phyloP scores from a whole-genome alignment of 441 rosid genomes.

The California macrophylla region DNA sequence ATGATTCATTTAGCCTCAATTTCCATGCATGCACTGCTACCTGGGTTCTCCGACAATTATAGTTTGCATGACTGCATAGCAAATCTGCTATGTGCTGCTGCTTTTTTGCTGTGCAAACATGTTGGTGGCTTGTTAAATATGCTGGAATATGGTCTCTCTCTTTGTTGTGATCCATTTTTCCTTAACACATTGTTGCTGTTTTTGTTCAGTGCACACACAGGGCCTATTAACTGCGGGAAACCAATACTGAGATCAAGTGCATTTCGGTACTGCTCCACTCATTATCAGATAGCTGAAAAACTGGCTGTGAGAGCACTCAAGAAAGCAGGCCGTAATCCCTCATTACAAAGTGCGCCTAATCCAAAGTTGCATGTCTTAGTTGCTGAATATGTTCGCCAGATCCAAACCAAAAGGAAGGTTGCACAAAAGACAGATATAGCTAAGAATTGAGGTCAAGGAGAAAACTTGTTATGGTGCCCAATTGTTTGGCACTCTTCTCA shows the following conservation, averaged over 20 bases:
- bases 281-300: slow-evolving; percentile 25
- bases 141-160: not conserved
- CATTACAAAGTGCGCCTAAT: slow-evolving; percentile 20
- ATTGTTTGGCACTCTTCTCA: not conserved
- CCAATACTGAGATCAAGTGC: slow-evolving; percentile 22
- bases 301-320: slow-evolving; percentile 21
- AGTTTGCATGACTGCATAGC: not conserved
- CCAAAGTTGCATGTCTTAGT: slow-evolving; percentile 27
- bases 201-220: slow-evolving; percentile 26
- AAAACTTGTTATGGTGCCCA: slow-evolving; percentile 11
- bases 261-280: slow-evolving; percentile 22
- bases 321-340: slow-evolving; percentile 25
- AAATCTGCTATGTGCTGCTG: not conserved
- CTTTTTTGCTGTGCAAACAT: not conserved
- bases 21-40: not conserved
- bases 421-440: slow-evolving; percentile 9
- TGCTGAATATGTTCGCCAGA: slow-evolving; percentile 22
- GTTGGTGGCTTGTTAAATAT: not conserved
- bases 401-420: slow-evolving; percentile 25
- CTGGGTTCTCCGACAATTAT: not conserved
- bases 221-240: slow-evolving; percentile 23
- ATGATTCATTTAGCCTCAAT: not conserved
- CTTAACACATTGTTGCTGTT: not conserved
- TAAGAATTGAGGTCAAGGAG: slow-evolving; percentile 18
- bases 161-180: not conserved